A percentile compares a stretch with the other conserved stretches of the same genome.
Evolutionary conservation across 2,329 filamentous ascomycete species (phyloP).

Genomic region (Setomelanomma holmii): DNA sequence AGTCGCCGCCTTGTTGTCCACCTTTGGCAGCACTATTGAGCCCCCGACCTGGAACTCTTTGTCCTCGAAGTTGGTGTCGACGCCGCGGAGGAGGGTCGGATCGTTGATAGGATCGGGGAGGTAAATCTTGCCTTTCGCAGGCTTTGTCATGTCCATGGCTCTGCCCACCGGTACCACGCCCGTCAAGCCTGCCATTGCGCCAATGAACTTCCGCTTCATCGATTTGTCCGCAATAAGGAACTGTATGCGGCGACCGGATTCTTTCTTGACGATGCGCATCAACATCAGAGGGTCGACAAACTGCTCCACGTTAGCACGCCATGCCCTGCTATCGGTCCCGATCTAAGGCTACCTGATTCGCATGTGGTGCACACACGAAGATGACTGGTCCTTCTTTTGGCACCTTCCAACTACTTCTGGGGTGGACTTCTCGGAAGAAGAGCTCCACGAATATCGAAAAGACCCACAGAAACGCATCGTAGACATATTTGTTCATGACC

Average conservation of each 20-base stretch:
- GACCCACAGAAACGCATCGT: constrained; percentile 78
- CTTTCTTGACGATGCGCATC: constrained; percentile 85
- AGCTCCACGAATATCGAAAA: constrained; percentile 88
- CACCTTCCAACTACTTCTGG: constrained; percentile 92
- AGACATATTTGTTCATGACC: constrained; percentile 74
- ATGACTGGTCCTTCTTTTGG: constrained; percentile 87
- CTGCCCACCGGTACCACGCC: constrained; percentile 93
- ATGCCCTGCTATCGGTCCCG: neutral
- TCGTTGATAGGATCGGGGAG: constrained; percentile 87
- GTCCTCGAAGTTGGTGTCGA: constrained; percentile 82
- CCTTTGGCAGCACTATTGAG: constrained; percentile 83
- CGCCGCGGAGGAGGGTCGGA: constrained; percentile 78
- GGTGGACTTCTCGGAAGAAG: constrained; percentile 98
- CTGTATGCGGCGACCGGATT: constrained; percentile 86
- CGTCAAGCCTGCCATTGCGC: constrained; percentile 81
- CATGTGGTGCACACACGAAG: constrained; percentile 95
- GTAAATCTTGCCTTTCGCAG: constrained; percentile 81
- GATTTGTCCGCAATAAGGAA: constrained; percentile 96
- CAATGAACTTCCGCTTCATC: constrained; percentile 87
- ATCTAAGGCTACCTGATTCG: constrained; percentile 63
- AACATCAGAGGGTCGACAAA: constrained; percentile 96
- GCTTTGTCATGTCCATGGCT: constrained; percentile 86
- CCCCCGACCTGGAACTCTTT: constrained; percentile 64
- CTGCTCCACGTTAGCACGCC: constrained; percentile 53
- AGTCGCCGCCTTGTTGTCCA: constrained; percentile 81